Evolutionary conservation across 768 basidiomycete species (phyloP).

Genomic region (Mycena vulgaris): DNA sequence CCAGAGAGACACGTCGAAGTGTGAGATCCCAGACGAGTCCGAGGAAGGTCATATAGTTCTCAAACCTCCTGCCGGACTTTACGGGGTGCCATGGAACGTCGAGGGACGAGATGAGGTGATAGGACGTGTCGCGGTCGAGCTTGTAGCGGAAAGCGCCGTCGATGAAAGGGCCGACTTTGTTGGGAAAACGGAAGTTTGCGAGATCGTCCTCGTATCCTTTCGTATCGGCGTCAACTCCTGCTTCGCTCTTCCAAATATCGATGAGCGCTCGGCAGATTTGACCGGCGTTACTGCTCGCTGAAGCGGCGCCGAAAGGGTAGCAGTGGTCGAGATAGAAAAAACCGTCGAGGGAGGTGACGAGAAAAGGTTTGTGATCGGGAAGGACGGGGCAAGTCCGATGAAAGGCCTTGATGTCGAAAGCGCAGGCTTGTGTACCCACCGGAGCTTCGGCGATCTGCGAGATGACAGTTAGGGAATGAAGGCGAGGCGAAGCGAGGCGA

Average conservation of each 20-base stretch:
- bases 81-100: slow-evolving; percentile 1
- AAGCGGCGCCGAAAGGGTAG: slow-evolving; percentile 44
- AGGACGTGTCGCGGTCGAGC: not conserved
- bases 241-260: slow-evolving; percentile 40
- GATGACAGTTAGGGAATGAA: not conserved
- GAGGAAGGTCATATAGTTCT: not conserved
- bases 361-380: too few relatives aligned
- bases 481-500: too few relatives aligned
- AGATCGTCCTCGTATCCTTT: not conserved
- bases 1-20: not conserved
- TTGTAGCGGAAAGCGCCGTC: not conserved
- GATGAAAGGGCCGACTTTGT: not conserved
- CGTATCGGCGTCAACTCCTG: not conserved
- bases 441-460: slow-evolving; percentile 45
- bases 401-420: slow-evolving; percentile 49
- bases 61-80: not conserved
- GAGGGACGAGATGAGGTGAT: not conserved
- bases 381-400: too few relatives aligned
- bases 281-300: slow-evolving; percentile 44
- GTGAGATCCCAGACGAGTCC: not conserved
- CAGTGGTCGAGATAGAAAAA: too few relatives aligned
- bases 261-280: slow-evolving; percentile 43
- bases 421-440: slow-evolving; percentile 45
- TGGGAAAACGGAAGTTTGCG: not conserved
- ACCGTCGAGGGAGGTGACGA: too few relatives aligned